Conservation (phyloP, 331 rosid genomes). For the Malus hybrid region DNA sequence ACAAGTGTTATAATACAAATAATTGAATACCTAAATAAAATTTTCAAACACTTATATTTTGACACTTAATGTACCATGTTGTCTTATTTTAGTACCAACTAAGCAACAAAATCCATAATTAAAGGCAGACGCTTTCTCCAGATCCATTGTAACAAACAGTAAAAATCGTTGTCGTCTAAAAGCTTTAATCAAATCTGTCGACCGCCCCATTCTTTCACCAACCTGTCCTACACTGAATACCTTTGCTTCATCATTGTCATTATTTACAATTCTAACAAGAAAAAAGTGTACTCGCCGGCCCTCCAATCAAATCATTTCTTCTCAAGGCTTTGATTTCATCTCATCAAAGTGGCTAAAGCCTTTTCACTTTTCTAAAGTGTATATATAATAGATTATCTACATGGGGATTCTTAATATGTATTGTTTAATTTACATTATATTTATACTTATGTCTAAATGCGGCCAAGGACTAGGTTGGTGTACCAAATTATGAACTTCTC, state of each 20-base stretch:
- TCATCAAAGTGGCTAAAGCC: not conserved
- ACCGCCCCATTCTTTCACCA: constrained; percentile 37
- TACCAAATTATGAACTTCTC: not conserved
- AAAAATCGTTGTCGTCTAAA: constrained; percentile 24
- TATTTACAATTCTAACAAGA: not conserved
- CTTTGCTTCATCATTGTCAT: not conserved
- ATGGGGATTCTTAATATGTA: not conserved
- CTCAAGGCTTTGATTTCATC: constrained; percentile 34
- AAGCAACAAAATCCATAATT: constrained; percentile 18
- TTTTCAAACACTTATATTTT: too few species aligned
- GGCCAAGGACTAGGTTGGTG: not conserved
- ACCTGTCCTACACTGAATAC: constrained; percentile 35
- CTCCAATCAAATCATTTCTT: constrained; percentile 36
- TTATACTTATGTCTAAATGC: not conserved
- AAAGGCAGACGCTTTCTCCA: constrained; percentile 24
- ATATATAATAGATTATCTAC: not conserved
- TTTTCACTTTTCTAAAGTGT: not conserved
- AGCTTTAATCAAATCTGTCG: constrained; percentile 18
- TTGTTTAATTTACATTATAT: not conserved
- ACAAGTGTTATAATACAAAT: too few species aligned
- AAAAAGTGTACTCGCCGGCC: not conserved
- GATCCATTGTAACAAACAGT: constrained; percentile 22
- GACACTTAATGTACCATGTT: not conserved
- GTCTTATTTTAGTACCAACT: constrained; percentile 35
- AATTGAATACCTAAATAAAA: too few species aligned